Base-by-base conservation (phyloP, 495 filamentous ascomycete genomes). In the Ascobolus immersus region DNA sequence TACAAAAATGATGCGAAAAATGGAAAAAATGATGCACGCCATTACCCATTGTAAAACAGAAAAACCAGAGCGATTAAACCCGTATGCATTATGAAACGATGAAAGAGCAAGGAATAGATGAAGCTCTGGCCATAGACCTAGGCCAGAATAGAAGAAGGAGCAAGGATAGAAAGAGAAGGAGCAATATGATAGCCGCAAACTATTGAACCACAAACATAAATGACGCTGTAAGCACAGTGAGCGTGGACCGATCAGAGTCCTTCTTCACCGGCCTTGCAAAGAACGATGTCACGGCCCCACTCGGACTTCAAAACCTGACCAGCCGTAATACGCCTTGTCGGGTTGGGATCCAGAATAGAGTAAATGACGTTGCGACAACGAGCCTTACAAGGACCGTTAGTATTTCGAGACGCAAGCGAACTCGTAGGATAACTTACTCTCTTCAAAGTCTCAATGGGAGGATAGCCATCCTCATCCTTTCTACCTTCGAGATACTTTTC, bases 331-430 rank as follows among this genome's bases (percentile, higher is more conserved):
- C 86, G 78, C 40, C 86, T 74, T 27, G 64, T 63, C 17, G 76
- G 70, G 50, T 94, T 92, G n/a, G 89, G 86, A 50, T 94, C 86
- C 12, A 96, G 62, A 40, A 94, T 93, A 14, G 81, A 93, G 54
- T 96, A 96, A 48, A 96, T 93, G 43, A 96, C 86, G 46, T 96
- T 94, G 15, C 89, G 75, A 55, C 86, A 94, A 44, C 84, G 81
- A 47, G 80, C 79, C 86, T 96, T n/a, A n/a, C n/a, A 49, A 37
- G 25, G 12, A 41, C 21, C 28, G 50, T 69, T 40, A 67, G 58
- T 39, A 19, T 19, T 23, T n/a, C 21, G 5, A 32, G 30, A 22
- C 23, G 27, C n/a, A 41, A 28, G 21, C 39, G 19, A 32, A 20
- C 7, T n/a, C 21, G n/a, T 35, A 12, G 21, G 25, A 25, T 33